Evolutionary conservation across 345 rosid species (phyloP).

Genomic region (Streptanthus diversifolius): DNA sequence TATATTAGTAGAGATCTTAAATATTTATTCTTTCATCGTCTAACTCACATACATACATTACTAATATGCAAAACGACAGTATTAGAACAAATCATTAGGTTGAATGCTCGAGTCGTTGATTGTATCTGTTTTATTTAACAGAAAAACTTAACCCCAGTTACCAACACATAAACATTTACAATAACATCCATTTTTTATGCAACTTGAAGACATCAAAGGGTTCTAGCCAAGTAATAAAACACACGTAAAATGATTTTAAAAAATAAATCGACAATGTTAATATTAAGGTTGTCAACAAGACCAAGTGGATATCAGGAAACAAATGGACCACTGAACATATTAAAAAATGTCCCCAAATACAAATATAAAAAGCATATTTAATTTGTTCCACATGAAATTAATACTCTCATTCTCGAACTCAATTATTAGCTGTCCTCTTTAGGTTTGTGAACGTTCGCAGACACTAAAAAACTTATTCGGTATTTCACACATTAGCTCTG

Average conservation of each 20-base stretch:
- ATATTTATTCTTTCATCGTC: not conserved
- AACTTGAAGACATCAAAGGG: not conserved
- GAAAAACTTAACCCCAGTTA: not conserved
- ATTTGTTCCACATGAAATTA: not conserved
- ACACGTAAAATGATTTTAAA: not conserved
- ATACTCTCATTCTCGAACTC: not conserved
- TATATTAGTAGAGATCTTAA: not conserved
- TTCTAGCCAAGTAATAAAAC: not conserved
- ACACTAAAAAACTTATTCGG: not conserved
- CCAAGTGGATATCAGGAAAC: constrained; percentile 20
- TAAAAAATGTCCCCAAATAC: not conserved
- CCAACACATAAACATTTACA: not conserved
- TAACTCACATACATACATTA: not conserved
- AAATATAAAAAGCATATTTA: not conserved
- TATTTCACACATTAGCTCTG: not conserved
- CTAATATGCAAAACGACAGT: not conserved
- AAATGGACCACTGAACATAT: constrained; percentile 16
- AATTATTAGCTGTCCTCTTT: not conserved
- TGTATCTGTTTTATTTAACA: not conserved
- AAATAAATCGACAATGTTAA: not conserved
- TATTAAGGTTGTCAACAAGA: constrained; percentile 20
- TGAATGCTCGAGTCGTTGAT: not conserved
- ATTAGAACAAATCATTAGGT: not conserved
- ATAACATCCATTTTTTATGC: not conserved
- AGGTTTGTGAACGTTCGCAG: not conserved